Percentiles rank a stretch among this genome's conserved stretches.
Conservation (phyloP, 2,329 filamentous ascomycete species). For the Cordyceps pruinosa region DNA sequence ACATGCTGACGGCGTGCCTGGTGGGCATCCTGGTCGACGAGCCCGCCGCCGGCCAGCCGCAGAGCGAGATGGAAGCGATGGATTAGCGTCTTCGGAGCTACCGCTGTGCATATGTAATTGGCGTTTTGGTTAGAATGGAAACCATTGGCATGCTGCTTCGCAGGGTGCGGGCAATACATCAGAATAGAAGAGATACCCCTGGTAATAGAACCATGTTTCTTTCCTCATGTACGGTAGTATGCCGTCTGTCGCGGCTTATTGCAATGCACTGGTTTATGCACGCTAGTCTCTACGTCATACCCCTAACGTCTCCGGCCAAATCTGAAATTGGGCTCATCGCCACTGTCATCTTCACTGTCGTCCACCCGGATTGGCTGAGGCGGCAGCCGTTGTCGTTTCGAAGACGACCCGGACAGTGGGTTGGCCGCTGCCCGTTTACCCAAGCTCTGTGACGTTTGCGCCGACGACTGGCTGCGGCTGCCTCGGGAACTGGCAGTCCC, state of each 20-base stretch:
- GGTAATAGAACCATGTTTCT: neutral
- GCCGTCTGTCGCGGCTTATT: neutral
- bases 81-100: slow-evolving; percentile 32
- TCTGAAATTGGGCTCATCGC: slow-evolving; percentile 50
- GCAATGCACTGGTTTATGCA: neutral
- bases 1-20: slow-evolving; percentile 58
- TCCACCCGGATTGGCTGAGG: slow-evolving; percentile 29
- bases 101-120: neutral
- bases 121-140: neutral
- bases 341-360: slow-evolving; percentile 43
- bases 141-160: neutral
- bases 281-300: neutral
- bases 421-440: slow-evolving; percentile 30
- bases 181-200: slow-evolving; percentile 7
- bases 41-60: slow-evolving; percentile 25
- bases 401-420: slow-evolving; percentile 22
- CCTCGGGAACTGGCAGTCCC: slow-evolving; percentile 3
- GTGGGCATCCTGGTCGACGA: slow-evolving; percentile 59
- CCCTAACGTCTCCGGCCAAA: slow-evolving; percentile 45
- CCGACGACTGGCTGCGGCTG: slow-evolving; percentile 12
- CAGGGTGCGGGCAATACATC: neutral
- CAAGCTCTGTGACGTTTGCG: slow-evolving; percentile 19
- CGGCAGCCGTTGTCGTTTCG: slow-evolving; percentile 17
- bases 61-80: slow-evolving; percentile 52
- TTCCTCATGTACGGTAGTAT: neutral